A percentile compares a stretch with the other conserved stretches of the same genome.
phyloP scores from a whole-genome alignment of 148 eudicot genomes.

The Beta vulgaris region DNA sequence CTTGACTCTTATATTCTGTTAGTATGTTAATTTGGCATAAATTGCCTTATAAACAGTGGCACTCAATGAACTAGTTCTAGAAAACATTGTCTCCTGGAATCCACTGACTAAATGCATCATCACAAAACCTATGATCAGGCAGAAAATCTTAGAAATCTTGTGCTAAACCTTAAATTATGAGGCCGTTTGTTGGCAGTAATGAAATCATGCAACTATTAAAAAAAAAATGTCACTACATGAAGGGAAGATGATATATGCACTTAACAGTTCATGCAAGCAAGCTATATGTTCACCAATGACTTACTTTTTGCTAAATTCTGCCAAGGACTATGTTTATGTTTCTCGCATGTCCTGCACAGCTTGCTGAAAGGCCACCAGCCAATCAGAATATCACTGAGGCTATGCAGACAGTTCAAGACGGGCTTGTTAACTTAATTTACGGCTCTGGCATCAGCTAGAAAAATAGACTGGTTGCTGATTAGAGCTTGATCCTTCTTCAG shows the following conservation, averaged over 20 bases:
- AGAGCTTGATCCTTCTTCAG: slow-evolving; percentile 53
- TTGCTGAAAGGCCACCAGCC: neutral
- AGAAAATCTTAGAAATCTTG: too few relatives aligned
- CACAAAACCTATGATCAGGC: neutral
- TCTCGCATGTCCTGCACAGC: neutral
- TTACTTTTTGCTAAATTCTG: neutral
- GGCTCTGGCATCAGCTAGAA: neutral
- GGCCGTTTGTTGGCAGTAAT: neutral
- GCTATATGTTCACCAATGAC: neutral
- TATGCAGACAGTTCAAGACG: neutral
- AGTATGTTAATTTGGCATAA: too few relatives aligned
- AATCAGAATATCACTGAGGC: neutral
- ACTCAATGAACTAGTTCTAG: too few relatives aligned
- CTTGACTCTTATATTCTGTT: too few relatives aligned
- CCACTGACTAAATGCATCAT: too few relatives aligned
- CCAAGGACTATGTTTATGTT: neutral
- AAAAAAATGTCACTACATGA: neutral
- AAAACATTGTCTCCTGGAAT: too few relatives aligned
- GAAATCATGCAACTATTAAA: neutral
- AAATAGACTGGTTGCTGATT: slow-evolving; percentile 17
- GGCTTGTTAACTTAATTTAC: neutral
- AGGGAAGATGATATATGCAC: neutral
- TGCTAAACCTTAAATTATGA: neutral
- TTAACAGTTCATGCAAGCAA: neutral
- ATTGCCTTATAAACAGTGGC: too few relatives aligned